Conservation (phyloP, 208 protist species). For the Leishmania aethiopica region DNA sequence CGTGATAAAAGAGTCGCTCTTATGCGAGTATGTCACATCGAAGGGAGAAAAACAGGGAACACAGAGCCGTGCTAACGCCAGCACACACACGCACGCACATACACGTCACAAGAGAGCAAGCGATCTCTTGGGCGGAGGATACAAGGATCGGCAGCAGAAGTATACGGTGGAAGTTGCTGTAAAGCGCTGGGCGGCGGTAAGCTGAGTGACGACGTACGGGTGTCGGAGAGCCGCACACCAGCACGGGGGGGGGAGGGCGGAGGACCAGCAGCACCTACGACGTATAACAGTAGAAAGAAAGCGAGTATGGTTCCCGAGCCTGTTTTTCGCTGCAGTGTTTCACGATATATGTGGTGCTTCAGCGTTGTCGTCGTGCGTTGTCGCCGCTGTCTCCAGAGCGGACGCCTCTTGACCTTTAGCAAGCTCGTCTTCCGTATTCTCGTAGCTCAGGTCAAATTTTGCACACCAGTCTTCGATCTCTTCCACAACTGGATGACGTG, state of each 20-base stretch:
- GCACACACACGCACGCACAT: neutral
- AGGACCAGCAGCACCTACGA: neutral
- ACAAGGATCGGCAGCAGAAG: neutral
- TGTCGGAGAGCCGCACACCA: neutral
- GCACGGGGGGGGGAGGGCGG: neutral
- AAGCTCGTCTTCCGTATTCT: slow-evolving; percentile 1
- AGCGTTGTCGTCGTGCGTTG: neutral
- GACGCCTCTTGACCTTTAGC: slow-evolving; percentile 7
- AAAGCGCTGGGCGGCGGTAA: neutral
- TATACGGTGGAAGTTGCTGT: neutral
- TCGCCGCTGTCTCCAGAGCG: neutral
- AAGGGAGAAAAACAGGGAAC: neutral
- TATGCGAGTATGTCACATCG: neutral
- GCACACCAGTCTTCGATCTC: slow-evolving; percentile 82
- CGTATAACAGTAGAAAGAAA: neutral
- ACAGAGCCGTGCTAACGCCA: neutral
- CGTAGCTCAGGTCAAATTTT: slow-evolving; percentile 59
- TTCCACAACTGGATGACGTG: slow-evolving; percentile 74
- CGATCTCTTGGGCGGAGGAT: neutral
- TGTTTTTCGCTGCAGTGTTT: neutral
- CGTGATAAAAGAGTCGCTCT: neutral
- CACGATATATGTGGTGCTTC: neutral
- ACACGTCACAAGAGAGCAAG: neutral
- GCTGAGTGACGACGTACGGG: neutral
- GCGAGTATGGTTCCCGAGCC: neutral